Evolutionary conservation across 176 grass and related monocot genomes (phyloP), one percentile per base, ranked within the genome.

Genomic region (Zoysia pacifica): DNA sequence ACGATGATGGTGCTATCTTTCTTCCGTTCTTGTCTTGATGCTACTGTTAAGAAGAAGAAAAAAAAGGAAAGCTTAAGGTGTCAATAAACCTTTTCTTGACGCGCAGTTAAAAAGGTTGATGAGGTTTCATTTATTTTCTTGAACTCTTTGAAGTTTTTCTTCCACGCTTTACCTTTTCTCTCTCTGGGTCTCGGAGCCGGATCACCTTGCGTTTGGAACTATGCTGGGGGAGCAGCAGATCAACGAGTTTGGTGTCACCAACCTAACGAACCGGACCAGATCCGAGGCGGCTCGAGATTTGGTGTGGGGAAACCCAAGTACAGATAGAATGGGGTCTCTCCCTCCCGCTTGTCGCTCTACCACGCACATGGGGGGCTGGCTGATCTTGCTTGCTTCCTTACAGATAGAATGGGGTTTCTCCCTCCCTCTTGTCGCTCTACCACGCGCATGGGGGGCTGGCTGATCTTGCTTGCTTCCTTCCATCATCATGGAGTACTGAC

Each of bases 161-260:
- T 2, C 0, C 2, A 35, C 44, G 40, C 1, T 20, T 60, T 61
- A 19, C 39, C 11, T 38, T 48, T 28, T 28, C 28, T 28, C 28
- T 1, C 14, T 50, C 14, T 51, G 19, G 15, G 38, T 42, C 14
- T 1, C 13, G 75, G 14, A 40, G 61, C 61, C 75, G 50, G 48
- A 77, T 40, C 45, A 38, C 7, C 56, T 74, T 59, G 58, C 13
- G 15, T 65, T 81, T 76, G 81, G 87, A 81, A 12, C 65, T 48
- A 69, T 81, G 55, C 11, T 48, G 44, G 67, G 20, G 28, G 11
- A 16, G 19, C 38, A 13, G 9, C 74, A 63, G 61, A 63, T 36
- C 20, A 4, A 4, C 50, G 73, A 35, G 82, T 84, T 84, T 89
- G 87, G 82, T 89, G 77, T 58, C 82, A 89, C 80, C 86, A 58